phyloP scores from a whole-genome alignment of 2,329 filamentous ascomycete genomes.

The Cladophialophora immunda region DNA sequence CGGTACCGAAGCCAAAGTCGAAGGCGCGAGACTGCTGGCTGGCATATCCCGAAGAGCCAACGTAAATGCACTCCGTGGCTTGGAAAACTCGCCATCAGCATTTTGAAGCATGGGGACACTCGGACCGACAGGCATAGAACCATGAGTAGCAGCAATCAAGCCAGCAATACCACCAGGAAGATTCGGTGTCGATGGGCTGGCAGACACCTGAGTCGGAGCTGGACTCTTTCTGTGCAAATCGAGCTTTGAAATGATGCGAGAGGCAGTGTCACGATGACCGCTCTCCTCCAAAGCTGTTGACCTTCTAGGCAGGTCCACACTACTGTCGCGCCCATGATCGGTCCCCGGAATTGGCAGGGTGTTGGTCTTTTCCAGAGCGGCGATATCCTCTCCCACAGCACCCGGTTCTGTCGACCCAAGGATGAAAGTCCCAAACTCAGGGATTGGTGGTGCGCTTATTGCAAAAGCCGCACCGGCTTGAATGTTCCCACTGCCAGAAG shows the following conservation, averaged over 20 bases:
- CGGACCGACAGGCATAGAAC: constrained; percentile 73
- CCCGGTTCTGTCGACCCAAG: constrained; percentile 69
- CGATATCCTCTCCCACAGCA: constrained; percentile 58
- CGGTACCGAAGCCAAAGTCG: constrained; percentile 83
- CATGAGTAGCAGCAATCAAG: constrained; percentile 85
- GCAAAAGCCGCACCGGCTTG: constrained; percentile 79
- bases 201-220: constrained; percentile 60
- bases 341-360: constrained; percentile 72
- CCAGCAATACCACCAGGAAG: constrained; percentile 75
- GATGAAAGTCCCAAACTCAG: constrained; percentile 86
- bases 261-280: constrained; percentile 79
- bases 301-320: constrained; percentile 73
- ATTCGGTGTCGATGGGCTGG: constrained; percentile 50
- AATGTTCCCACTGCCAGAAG: constrained; percentile 55
- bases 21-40: constrained; percentile 76
- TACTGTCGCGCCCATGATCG: constrained; percentile 70
- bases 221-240: constrained; percentile 83
- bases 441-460: constrained; percentile 85
- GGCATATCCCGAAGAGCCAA: constrained; percentile 55
- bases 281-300: constrained; percentile 72
- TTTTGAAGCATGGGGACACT: constrained; percentile 48
- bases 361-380: constrained; percentile 66
- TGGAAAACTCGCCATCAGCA: constrained; percentile 47
- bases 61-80: constrained; percentile 45
- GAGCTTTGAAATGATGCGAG: constrained; percentile 90